phyloP scores from a whole-genome alignment of 768 basidiomycete genomes.

The Tephrocybe sp. region DNA sequence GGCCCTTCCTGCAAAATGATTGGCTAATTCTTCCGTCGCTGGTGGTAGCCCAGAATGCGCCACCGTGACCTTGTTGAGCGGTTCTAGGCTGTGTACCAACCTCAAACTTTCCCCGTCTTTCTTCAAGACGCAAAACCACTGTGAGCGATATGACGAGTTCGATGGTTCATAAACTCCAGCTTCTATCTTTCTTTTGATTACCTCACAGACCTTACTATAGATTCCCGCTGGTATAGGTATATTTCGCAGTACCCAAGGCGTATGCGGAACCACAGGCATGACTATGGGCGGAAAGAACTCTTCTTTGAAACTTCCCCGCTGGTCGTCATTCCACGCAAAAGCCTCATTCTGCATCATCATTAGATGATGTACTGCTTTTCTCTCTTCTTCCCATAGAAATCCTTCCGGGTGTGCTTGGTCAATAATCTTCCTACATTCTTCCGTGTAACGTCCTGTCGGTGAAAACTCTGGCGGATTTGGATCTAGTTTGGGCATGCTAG shows the following conservation, averaged over 20 bases:
- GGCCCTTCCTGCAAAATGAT: conserved; percentile 25
- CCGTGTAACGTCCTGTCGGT: conserved; percentile 20
- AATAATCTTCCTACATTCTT: conserved; percentile 18
- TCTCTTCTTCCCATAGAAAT: conserved; percentile 34
- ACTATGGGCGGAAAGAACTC: conserved; percentile 33
- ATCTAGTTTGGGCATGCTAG: conserved; percentile 13
- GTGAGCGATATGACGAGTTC: conserved; percentile 32
- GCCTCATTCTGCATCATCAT: conserved; percentile 29
- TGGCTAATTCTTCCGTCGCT: conserved; percentile 30
- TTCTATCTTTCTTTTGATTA: conserved; percentile 30
- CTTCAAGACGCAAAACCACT: conserved; percentile 33
- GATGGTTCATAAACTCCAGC: conserved; percentile 37
- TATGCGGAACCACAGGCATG: conserved; percentile 34
- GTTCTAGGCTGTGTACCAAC: conserved; percentile 38
- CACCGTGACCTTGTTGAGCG: conserved; percentile 37
- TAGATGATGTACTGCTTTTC: conserved; percentile 28
- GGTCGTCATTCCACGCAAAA: conserved; percentile 38
- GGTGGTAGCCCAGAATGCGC: conserved; percentile 34
- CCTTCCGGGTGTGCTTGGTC: conserved; percentile 11
- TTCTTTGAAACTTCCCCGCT: conserved; percentile 32
- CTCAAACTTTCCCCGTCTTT: conserved; percentile 23
- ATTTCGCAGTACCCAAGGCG: conserved; percentile 29
- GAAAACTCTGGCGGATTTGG: conserved; percentile 14
- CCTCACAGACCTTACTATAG: conserved; percentile 21
- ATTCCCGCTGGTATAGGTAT: conserved; percentile 31